Conservation (phyloP, 495 filamentous ascomycete genomes). For the Immersiella caudata region DNA sequence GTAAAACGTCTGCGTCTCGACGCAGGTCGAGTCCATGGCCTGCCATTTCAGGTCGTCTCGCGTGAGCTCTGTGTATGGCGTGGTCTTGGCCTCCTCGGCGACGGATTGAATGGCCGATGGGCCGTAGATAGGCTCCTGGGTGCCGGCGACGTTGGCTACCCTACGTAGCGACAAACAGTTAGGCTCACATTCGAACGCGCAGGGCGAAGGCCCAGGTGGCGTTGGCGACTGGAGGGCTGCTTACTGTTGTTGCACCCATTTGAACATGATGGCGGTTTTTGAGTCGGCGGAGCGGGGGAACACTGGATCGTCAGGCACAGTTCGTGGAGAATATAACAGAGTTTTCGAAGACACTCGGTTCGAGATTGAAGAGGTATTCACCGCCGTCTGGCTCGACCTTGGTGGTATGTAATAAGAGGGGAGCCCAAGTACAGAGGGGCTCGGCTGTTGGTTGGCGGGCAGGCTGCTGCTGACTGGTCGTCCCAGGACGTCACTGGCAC, state of each 20-base stretch:
- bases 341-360: neutral
- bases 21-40: slow-evolving; percentile 77
- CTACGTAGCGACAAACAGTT: slow-evolving; percentile 45
- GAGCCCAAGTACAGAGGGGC: slow-evolving; percentile 10
- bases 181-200: slow-evolving; percentile 11
- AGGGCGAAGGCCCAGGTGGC: slow-evolving; percentile 20
- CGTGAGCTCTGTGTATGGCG: slow-evolving; percentile 76
- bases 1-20: slow-evolving; percentile 98
- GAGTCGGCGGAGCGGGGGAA: slow-evolving; percentile 22
- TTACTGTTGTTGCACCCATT: slow-evolving; percentile 54
- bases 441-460: slow-evolving; percentile 4
- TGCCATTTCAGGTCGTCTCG: slow-evolving; percentile 82
- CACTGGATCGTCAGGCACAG: neutral
- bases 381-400: slow-evolving; percentile 28
- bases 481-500: slow-evolving; percentile 23
- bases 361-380: slow-evolving; percentile 24
- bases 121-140: slow-evolving; percentile 95
- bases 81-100: slow-evolving; percentile 73
- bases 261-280: slow-evolving; percentile 47
- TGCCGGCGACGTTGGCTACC: slow-evolving; percentile 89
- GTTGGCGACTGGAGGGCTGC: slow-evolving; percentile 18
- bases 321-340: slow-evolving; percentile 7
- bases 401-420: slow-evolving; percentile 5
- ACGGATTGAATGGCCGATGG: slow-evolving; percentile 86
- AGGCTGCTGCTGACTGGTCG: slow-evolving; percentile 18